Evolutionary conservation across 768 basidiomycete species (phyloP), one percentile per base, ranked within the genome.

Genomic region (Daedalea quercina): DNA sequence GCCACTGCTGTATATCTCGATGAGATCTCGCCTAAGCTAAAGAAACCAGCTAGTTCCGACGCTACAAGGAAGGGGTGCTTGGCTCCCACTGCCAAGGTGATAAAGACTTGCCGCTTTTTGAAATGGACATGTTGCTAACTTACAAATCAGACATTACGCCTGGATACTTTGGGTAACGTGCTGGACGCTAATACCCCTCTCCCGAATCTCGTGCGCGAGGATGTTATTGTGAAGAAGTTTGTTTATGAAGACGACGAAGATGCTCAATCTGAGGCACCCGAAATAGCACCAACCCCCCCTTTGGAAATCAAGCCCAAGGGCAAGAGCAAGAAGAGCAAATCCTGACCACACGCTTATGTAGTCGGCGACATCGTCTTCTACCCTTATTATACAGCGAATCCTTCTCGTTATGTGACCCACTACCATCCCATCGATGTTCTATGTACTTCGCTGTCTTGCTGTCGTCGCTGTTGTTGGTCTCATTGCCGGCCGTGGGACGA

Each of bases 161-260:
- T 92, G 44, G 89, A 92, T 64, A 76, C 75, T 8, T 72, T 90
- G 45, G 90, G 90, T 34, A 92, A 92, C 62, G 70, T 87, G 22
- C 67, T 77, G 15, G 74, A 84, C 58, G 75, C 76, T 26, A 77
- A 80, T 28, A 66, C 74, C 17, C 82, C 85, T 1, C 66, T 83
- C 23, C 65, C 70, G 47, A 78, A 85, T 33, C 72, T 90, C 28
- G 73, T 77, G 22, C 71, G 73, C 23, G 87, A 90, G 65, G 82
- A 80, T 47, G 68, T 92, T 48, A 69, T 79, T 48, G 82, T 91
- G 37, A 87, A 88, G 71, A 90, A 80, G 64, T 88, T 82, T 65
- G 78, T 92, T 19, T 92, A 90, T 54, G 87, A 90, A 56, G 81
- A 82, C 53, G 90, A 92, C 45, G 59, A 52, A 22, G 60, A 52